Evolutionary conservation across 768 basidiomycete species (phyloP), one percentile per base, ranked within the genome.

Genomic region (Pleurotus citrinopileatus): DNA sequence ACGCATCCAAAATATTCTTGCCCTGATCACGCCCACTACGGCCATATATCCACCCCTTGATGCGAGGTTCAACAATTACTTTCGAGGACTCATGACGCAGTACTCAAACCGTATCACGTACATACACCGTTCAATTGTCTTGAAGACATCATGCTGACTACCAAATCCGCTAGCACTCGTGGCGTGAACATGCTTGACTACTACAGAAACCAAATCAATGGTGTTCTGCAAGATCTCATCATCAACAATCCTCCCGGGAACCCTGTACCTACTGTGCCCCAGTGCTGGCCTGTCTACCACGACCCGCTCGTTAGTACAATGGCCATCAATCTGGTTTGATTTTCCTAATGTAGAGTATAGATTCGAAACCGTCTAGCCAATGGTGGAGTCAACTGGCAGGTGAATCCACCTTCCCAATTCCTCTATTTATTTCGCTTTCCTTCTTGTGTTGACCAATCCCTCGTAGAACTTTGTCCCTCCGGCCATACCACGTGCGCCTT

Each of bases 281-380:
- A 20, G n/a, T 47, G 45, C 28, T 47, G 45, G 45, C 45, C 45
- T 4, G 45, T 47, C 2, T 47, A 47, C 20, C 45, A 47, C 10
- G 45, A 47, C 15, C 13, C 25, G 7, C 10, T 26, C 8, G 45
- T 29, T 15, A 26, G 46, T 47, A 6, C 28, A 4, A 5, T 15
- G 4, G n/a, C 2, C 13, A 47, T n/a, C 25, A 5, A 13, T 15
- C 23, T n/a, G 13, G 8, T 15, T 6, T 9, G 8, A 2, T 10
- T 47, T n/a, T 26, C 27, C 27, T 20, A 29, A 28, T n/a, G 10
- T 13, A 10, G 23, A 26, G 25, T 6, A 8, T 29, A 47, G 45
- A 47, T 47, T 10, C 23, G 20, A 4, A 26, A 8, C 17, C 45
- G 45, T 4, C 27, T 47, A 2, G 9, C 12, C 15, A 26, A 15